Conservation (phyloP, 805 yeast genomes). For the Yarrowia divulgata region DNA sequence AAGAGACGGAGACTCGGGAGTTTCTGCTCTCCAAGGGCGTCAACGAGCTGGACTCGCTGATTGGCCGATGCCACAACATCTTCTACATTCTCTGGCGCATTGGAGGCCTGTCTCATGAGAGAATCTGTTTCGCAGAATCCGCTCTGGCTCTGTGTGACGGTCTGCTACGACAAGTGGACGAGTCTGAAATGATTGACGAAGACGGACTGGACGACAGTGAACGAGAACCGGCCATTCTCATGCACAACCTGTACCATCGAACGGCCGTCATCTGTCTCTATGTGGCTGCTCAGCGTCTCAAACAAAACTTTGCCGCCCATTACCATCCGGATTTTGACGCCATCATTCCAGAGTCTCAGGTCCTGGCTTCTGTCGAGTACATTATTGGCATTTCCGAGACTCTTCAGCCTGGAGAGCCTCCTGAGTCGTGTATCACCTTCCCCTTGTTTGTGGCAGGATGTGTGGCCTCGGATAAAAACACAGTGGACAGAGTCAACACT, state of each 20-base stretch:
- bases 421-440: conserved; percentile 33
- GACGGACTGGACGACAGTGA: conserved; percentile 29
- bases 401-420: conserved; percentile 36
- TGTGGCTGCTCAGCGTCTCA: conserved; percentile 33
- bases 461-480: conserved; percentile 24
- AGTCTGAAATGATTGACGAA: conserved; percentile 29
- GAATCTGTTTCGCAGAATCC: conserved; percentile 35
- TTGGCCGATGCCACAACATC: conserved; percentile 38
- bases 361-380: conserved; percentile 25
- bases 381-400: conserved; percentile 36
- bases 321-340: conserved; percentile 39
- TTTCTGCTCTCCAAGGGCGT: conserved; percentile 38
- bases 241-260: conserved; percentile 38
- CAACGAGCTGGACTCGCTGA: conserved; percentile 39
- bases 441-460: conserved; percentile 38
- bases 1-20: conserved; percentile 28
- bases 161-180: conserved; percentile 22
- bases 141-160: conserved; percentile 38
- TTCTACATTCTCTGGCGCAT: conserved; percentile 39
- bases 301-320: conserved; percentile 37
- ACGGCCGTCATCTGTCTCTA: conserved; percentile 33
- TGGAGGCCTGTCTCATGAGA: conserved; percentile 32
- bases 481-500: conserved; percentile 24
- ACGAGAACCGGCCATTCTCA: conserved; percentile 25
- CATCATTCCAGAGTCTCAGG: conserved; percentile 21